Evolutionary conservation across 176 grass and related monocot species (phyloP).

Genomic region (Miscanthus lutarioriparius): DNA sequence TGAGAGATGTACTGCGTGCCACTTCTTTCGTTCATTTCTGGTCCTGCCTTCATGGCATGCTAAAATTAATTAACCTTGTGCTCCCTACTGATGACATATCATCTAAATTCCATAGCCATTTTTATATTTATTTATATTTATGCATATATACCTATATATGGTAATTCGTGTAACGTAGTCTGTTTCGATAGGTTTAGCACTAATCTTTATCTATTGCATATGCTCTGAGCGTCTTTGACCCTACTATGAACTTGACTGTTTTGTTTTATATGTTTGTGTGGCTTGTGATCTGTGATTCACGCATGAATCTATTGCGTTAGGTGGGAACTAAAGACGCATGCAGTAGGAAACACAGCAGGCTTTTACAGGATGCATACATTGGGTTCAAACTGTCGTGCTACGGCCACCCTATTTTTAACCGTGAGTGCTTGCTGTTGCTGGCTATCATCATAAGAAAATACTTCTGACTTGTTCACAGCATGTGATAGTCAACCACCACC

Average conservation of each 20-base stretch:
- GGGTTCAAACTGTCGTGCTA: conserved; percentile 33
- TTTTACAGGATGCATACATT: not conserved
- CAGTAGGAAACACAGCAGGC: conserved; percentile 33
- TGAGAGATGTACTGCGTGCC: not conserved
- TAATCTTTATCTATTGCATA: not conserved
- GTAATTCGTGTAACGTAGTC: not conserved
- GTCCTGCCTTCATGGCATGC: conserved; percentile 1
- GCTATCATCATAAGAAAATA: not conserved
- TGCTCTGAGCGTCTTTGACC: not conserved
- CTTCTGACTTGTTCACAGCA: conserved; percentile 20
- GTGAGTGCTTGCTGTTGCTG: conserved; percentile 26
- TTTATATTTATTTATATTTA: not conserved
- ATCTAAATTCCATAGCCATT: not conserved
- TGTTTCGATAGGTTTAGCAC: not conserved
- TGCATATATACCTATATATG: not conserved
- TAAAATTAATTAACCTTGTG: conserved; percentile 9
- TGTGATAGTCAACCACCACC: conserved; percentile 45
- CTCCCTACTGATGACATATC: conserved; percentile 22
- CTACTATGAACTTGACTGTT: not conserved
- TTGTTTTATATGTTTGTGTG: conserved; percentile 4
- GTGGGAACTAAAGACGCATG: conserved; percentile 1
- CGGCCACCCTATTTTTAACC: conserved; percentile 15
- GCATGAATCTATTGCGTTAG: not conserved
- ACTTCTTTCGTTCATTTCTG: not conserved
- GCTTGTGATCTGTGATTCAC: not conserved